Percentiles rank a stretch among this genome's conserved stretches.
These are phyloP conservation scores for Selenicereus undatus DNA, from an alignment of 148 eudicot genomes.

Conservation along the genomic window DNA sequence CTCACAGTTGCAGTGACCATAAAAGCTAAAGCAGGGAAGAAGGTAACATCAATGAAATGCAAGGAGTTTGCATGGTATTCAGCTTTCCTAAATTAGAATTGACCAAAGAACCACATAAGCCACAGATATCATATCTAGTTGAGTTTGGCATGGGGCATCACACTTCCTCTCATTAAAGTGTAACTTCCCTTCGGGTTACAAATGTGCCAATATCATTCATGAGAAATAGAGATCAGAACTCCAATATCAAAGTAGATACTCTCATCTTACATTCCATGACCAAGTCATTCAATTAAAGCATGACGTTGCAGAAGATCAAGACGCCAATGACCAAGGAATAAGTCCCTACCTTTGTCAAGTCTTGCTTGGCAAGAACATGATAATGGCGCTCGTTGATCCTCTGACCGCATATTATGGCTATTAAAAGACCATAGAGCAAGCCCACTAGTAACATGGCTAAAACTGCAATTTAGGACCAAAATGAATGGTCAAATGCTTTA, in stretches of 20 bases:
- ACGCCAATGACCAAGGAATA: neutral
- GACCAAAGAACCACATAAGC: neutral
- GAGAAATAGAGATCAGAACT: conserved; percentile 4
- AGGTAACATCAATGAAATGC: neutral
- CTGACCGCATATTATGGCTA: conserved; percentile 95
- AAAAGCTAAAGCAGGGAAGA: neutral
- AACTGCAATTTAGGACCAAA: conserved; percentile 39
- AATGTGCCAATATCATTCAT: neutral
- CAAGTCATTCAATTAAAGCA: neutral
- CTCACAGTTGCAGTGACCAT: neutral
- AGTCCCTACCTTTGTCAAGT: conserved; percentile 78
- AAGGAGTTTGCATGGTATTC: neutral
- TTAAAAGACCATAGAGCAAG: conserved; percentile 94
- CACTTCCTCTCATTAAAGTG: neutral
- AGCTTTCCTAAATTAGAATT: neutral
- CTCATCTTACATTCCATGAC: neutral
- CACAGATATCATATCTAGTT: neutral
- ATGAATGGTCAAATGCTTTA: neutral
- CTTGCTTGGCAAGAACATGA: conserved; percentile 97
- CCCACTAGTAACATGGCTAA: conserved; percentile 90
- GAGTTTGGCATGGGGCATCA: neutral
- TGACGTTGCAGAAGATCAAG: conserved; percentile 4
- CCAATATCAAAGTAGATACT: neutral
- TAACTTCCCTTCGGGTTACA: neutral
- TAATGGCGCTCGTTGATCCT: conserved; percentile 93